Conservation (phyloP, 169 alveolate genomes). For the Eimeria zaria region DNA sequence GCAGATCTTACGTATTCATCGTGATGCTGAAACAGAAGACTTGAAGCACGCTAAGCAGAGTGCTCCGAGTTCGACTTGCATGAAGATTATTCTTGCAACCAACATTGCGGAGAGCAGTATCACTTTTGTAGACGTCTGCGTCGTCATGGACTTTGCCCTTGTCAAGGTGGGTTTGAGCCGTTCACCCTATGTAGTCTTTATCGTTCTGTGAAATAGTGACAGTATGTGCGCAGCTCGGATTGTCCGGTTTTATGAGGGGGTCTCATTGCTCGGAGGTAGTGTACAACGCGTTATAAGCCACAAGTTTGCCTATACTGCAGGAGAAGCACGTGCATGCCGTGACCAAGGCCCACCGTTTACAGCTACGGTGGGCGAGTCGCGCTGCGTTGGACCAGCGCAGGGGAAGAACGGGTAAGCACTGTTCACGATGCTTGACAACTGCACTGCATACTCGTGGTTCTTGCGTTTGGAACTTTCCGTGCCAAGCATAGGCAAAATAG, state of each 20-base stretch:
- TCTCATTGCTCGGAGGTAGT: no score
- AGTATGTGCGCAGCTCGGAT: not conserved
- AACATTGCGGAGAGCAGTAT: conserved; percentile 99
- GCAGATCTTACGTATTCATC: conserved; percentile 43
- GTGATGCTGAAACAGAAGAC: conserved; percentile 26
- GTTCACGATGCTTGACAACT: not conserved
- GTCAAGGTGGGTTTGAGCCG: conserved; percentile 90
- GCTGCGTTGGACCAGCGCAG: conserved; percentile 49
- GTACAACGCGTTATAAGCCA: not conserved
- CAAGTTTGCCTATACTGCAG: not conserved
- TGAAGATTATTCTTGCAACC: conserved; percentile 95
- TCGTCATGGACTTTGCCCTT: conserved; percentile 96
- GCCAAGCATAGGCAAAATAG: not conserved
- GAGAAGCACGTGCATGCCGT: conserved; percentile 31
- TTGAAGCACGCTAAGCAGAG: conserved; percentile 33
- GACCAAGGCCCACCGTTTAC: conserved; percentile 21
- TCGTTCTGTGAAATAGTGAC: not conserved
- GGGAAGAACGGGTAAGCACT: conserved; percentile 30
- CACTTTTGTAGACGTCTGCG: conserved; percentile 98
- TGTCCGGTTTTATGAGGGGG: not conserved
- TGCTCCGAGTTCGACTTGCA: not conserved
- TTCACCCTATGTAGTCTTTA: not conserved
- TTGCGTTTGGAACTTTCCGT: not conserved
- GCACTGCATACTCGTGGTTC: no score
- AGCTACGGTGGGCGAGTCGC: conserved; percentile 75